Conservation (phyloP, 306 rosid genomes). For the Notholithocarpus densiflorus region DNA sequence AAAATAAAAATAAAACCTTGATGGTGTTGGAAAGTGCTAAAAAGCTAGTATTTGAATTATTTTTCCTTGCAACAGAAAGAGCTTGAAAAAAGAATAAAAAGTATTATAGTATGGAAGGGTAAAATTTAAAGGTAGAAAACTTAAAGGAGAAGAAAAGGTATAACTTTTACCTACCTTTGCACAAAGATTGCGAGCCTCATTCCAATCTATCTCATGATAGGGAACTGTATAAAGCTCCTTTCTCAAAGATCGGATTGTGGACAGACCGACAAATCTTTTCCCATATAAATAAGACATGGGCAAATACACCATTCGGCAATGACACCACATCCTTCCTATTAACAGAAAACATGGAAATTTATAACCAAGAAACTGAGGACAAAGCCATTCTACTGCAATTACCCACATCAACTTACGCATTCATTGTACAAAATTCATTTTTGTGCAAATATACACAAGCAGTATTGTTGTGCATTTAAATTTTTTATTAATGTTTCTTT, state of each 20-base stretch:
- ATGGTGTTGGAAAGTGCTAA: neutral
- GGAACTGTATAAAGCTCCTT: slow-evolving; percentile 66
- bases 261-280: slow-evolving; percentile 86
- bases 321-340: slow-evolving; percentile 98
- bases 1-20: neutral
- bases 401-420: neutral
- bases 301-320: slow-evolving; percentile 90
- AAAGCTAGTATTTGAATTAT: neutral
- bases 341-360: slow-evolving; percentile 6
- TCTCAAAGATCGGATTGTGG: slow-evolving; percentile 64
- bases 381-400: neutral
- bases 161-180: slow-evolving; percentile 64
- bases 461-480: no score
- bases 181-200: slow-evolving; percentile 69
- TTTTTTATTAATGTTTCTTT: no score
- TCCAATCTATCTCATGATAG: slow-evolving; percentile 81
- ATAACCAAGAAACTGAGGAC: neutral
- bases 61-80: neutral
- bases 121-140: neutral
- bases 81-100: neutral
- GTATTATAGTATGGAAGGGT: neutral
- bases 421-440: no score
- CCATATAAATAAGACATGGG: slow-evolving; percentile 94
- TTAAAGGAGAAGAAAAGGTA: neutral
- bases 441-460: no score